Base-by-base conservation (phyloP, 2,329 filamentous ascomycete species). In the Fusarium devonianum region DNA sequence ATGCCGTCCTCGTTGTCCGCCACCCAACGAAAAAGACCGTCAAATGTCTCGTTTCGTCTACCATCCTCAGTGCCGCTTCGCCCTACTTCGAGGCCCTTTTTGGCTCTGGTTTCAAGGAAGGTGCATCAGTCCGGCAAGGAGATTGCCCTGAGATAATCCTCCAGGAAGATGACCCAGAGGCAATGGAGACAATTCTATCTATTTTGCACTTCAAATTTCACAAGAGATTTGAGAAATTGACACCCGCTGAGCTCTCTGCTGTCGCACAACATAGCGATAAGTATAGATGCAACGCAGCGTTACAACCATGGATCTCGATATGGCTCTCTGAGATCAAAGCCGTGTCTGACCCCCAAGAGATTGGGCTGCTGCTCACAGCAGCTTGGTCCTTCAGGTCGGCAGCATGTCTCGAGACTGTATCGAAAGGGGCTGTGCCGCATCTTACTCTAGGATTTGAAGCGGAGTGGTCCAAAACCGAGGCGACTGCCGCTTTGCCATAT, bases 151-250 rank as follows among this genome's bases (percentile, higher is more conserved):
- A 44, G 30, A 44, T 44, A n/a, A 44, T 32, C 5, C 40, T 44
- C 11, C 16, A 44, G 11, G 40, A 44, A 8, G 40, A 44, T n/a
- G 40, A 44, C 5, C 40, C 40, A 0, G 40, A 44, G 17, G 40
- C 40, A 11, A 44, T 44, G 40, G 30, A 44, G 22, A 44, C 36
- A 11, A 36, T 44, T 9, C 40, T 44, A 10, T 44, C 40, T 8
- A 28, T 36, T 13, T 23, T 44, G 16, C 40, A 44, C 4, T 44
- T 36, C 17, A 44, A 44, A n/a, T 36, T 21, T 1, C 14, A 12
- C n/a, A 14, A 21, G 1, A 44, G 13, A 9, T 44, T 44, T 7
- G 13, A 12, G 1, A 29, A 11, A 8, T 19, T 44, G 10, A 36
- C 12, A 12, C 40, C 40, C 2, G 16, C 32, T 13, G 5, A 21